phyloP scores from a whole-genome alignment of 176 grass and related monocot genomes.

The Oryza nivara region DNA sequence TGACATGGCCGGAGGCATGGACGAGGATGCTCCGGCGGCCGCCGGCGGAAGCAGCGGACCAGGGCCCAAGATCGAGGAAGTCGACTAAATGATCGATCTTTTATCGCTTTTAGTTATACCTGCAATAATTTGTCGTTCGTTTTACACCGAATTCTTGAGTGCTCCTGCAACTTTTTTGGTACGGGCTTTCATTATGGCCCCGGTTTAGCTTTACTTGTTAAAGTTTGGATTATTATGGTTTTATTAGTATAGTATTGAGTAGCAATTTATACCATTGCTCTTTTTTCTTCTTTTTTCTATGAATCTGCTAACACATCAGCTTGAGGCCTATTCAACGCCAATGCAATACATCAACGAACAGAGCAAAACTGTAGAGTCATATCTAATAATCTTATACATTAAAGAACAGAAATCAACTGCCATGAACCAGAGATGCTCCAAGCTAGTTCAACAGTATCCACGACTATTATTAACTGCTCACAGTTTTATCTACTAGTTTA shows the following conservation, averaged over 20 bases:
- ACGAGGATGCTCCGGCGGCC: constrained; percentile 59
- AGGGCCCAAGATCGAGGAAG: constrained; percentile 92
- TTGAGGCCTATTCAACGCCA: too few relatives aligned
- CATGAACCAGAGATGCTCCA: background rate
- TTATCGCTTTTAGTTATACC: background rate
- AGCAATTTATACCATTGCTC: background rate
- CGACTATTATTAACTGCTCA: background rate
- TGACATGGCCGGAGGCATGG: constrained; percentile 69
- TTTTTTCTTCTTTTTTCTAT: background rate
- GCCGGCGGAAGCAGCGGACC: constrained; percentile 59
- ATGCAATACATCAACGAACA: too few relatives aligned
- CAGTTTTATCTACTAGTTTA: background rate
- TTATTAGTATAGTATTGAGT: background rate
- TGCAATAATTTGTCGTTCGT: constrained; percentile 26
- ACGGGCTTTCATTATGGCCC: constrained; percentile 8
- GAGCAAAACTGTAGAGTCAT: too few relatives aligned
- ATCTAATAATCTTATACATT: too few relatives aligned
- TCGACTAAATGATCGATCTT: constrained; percentile 60
- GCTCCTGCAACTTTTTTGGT: constrained; percentile 24
- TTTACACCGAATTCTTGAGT: background rate
- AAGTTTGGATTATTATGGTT: background rate
- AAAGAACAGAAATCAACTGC: too few relatives aligned
- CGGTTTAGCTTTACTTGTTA: background rate
- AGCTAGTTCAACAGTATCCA: background rate
- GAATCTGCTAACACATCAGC: background rate